Conservation (phyloP, 169 alveolate genomes). For the Cytauxzoon felis region DNA sequence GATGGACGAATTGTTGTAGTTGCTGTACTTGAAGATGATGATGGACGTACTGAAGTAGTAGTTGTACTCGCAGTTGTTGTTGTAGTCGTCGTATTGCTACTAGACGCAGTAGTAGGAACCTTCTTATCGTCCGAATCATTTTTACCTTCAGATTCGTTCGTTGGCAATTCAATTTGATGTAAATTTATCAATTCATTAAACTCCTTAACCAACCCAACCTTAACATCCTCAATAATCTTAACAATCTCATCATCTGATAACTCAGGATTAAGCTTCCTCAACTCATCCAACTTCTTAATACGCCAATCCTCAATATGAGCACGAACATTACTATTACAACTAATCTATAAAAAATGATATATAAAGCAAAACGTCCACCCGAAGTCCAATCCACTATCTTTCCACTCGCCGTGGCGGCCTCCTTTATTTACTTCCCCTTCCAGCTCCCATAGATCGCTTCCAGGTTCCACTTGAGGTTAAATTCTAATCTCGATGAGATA, state of each 20-base stretch:
- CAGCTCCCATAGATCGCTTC: no score
- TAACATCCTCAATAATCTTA: slow-evolving; percentile 19
- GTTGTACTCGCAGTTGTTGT: neutral
- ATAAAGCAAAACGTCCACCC: no score
- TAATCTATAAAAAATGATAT: slow-evolving; percentile 1
- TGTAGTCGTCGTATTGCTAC: neutral
- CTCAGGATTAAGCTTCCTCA: slow-evolving; percentile 22
- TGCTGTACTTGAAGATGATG: no score
- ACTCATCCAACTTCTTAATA: slow-evolving; percentile 8
- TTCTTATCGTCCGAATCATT: no score
- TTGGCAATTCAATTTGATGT: neutral
- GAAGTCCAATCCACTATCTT: no score
- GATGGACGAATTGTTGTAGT: neutral
- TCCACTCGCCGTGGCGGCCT: no score
- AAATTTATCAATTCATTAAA: slow-evolving; percentile 34
- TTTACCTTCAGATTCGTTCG: neutral
- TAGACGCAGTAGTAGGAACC: neutral
- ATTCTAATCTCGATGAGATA: no score
- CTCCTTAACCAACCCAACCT: slow-evolving; percentile 29
- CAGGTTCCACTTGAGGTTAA: no score
- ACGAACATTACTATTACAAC: slow-evolving; percentile 58
- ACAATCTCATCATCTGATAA: slow-evolving; percentile 27
- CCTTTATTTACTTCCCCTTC: no score
- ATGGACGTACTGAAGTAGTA: no score
- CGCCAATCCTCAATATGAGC: slow-evolving; percentile 52